Evolutionary conservation across 1,284 basidiomycete genomes (phyloP).

Genomic region (Ganoderma sp.): DNA sequence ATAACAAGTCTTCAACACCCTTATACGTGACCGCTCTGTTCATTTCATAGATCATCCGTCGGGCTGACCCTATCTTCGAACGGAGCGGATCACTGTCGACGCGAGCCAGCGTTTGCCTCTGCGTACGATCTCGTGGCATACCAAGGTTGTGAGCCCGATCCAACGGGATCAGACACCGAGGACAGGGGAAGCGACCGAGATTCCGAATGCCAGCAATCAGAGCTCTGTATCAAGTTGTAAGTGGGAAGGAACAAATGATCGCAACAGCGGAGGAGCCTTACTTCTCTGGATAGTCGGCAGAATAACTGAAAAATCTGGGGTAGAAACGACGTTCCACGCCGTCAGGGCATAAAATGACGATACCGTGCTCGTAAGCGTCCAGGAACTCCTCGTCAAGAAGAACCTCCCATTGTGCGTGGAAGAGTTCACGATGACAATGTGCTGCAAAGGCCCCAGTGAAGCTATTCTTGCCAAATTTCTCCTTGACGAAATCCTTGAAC

Average conservation of each 20-base stretch:
- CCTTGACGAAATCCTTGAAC: constrained; percentile 7
- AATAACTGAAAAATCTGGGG: neutral
- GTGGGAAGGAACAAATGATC: constrained; percentile 1
- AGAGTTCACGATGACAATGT: constrained; percentile 34
- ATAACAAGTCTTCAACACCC: neutral
- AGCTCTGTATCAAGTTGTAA: constrained; percentile 21
- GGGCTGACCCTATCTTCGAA: neutral
- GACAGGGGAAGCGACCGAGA: constrained; percentile 38
- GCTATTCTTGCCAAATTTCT: neutral
- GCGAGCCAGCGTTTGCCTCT: neutral
- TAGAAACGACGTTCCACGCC: constrained; percentile 28
- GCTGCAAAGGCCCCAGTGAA: constrained; percentile 16
- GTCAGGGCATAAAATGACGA: constrained; percentile 32
- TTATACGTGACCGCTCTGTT: neutral
- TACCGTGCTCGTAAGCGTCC: constrained; percentile 33
- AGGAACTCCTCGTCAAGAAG: constrained; percentile 35
- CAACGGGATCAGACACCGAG: constrained; percentile 37
- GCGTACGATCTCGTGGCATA: neutral
- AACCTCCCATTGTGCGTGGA: constrained; percentile 32
- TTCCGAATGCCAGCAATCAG: constrained; percentile 29
- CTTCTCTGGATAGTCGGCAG: neutral
- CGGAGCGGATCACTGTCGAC: neutral
- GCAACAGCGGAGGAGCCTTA: neutral
- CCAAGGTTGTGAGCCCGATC: constrained; percentile 28
- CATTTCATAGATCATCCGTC: neutral